A percentile compares a stretch with the other conserved stretches of the same genome.
Conservation (phyloP, 2,329 filamentous ascomycete species). For the Aureobasidium namibiae region DNA sequence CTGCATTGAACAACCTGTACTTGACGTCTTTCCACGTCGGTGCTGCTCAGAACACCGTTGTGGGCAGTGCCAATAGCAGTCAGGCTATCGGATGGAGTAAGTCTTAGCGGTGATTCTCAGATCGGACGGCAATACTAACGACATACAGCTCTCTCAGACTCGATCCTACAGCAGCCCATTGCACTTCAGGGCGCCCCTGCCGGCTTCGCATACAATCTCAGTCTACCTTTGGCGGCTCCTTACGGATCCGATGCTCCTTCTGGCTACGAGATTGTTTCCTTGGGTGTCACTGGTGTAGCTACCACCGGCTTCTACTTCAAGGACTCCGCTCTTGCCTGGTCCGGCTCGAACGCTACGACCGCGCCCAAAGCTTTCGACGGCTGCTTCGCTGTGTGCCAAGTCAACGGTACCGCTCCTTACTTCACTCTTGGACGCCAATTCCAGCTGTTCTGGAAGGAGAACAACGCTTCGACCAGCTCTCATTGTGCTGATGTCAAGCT, state of each 20-base stretch:
- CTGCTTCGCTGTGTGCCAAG: slow-evolving; percentile 4
- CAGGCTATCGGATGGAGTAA: background rate
- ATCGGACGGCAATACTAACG: background rate
- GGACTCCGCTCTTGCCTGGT: background rate
- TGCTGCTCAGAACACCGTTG: background rate
- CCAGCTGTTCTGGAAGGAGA: slow-evolving; percentile 7
- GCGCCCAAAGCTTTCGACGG: background rate
- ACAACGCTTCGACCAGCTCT: background rate
- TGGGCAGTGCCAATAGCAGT: background rate
- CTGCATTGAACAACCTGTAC: background rate
- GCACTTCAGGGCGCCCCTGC: background rate
- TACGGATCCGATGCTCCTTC: slow-evolving; percentile 1
- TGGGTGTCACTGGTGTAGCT: background rate
- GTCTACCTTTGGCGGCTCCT: too few species aligned
- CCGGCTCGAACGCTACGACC: background rate
- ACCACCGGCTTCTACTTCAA: slow-evolving; percentile 8
- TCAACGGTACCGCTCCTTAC: slow-evolving; percentile 11
- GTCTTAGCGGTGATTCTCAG: background rate
- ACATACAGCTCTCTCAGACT: background rate
- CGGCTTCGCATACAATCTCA: slow-evolving; percentile 5
- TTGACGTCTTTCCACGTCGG: slow-evolving; percentile 7
- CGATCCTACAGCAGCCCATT: background rate
- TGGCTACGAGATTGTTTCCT: slow-evolving; percentile 7
- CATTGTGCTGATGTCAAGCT: slow-evolving; percentile 9
- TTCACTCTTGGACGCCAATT: slow-evolving; percentile 2